These are phyloP conservation scores for Pseudopithomyces maydicus DNA, from an alignment of 2,329 filamentous ascomycete genomes.

Conservation along the genomic window DNA sequence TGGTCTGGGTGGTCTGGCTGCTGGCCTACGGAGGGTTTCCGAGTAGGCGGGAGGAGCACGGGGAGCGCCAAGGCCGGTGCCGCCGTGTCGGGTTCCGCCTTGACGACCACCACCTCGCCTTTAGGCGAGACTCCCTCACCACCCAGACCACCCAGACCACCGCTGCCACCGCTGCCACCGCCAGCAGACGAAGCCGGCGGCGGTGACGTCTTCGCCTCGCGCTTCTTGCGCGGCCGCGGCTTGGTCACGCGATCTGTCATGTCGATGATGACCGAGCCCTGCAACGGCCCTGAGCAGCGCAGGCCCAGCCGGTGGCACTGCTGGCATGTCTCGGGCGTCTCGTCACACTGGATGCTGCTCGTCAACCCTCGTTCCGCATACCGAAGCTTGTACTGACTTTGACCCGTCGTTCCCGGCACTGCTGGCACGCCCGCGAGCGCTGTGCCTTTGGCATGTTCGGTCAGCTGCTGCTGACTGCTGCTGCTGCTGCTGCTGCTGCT, in stretches of 20 bases:
- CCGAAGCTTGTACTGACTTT: conserved; percentile 27
- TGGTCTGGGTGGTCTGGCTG: no score
- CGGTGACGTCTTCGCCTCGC: conserved; percentile 6
- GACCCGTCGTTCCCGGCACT: conserved; percentile 42
- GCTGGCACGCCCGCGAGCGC: conserved; percentile 39
- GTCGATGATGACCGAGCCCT: conserved; percentile 42
- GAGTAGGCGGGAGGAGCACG: not conserved
- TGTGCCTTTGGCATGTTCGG: conserved; percentile 28
- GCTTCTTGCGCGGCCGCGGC: conserved; percentile 31
- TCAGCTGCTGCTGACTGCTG: no score
- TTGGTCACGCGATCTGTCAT: conserved; percentile 39
- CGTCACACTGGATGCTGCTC: conserved; percentile 32
- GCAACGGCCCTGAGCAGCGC: conserved; percentile 35
- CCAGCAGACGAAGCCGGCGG: no score
- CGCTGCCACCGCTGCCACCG: no score
- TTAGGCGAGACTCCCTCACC: conserved; percentile 1
- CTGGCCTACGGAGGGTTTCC: conserved; percentile 5
- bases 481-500: no score
- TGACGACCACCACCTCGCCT: conserved; percentile 4
- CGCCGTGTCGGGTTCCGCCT: conserved; percentile 4
- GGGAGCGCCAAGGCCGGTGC: conserved; percentile 5
- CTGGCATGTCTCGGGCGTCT: conserved; percentile 34
- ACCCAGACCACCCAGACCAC: no score
- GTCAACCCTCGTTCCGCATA: not conserved
- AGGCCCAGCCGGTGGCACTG: conserved; percentile 36